Base-by-base conservation (phyloP, 2,329 filamentous ascomycete genomes). In the Colletotrichum lupini region DNA sequence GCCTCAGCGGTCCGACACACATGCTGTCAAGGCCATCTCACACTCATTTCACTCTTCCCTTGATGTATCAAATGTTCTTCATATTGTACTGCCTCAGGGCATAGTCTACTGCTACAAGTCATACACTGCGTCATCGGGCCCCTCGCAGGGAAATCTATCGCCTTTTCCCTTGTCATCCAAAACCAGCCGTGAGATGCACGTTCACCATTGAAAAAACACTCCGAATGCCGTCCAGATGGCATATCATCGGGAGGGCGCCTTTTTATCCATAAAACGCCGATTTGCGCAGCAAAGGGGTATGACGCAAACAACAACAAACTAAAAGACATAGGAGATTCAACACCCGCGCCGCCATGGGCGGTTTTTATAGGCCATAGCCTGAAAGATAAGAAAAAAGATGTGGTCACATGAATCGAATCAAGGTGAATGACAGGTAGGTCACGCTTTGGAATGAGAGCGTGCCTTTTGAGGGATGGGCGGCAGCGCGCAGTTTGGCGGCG, bases 401-500 rank as follows among this genome's bases (percentile, higher is more conserved):
- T 26, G 26, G 26, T 37, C 19, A 64, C 26, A 24, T 24, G 28
- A 22, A 42, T 24, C 28, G 26, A 49, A 28, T 61, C 42, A n/a
- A 24, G 61, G 35, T 24, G 30, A 72, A 57, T 26, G 57, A 53
- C 37, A 28, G 26, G 62, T 42, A 42, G 12, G 22, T 26, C 58
- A 72, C 32, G 63, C 52, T 12, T 59, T 55, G 35, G 57, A 42
- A 16, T 42, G 37, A 1, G 37, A 53, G 46, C 42, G 63, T 58
- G 42, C 12, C n/a, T 72, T 72, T 12, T 62, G 72, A 28, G 88
- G 88, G 52, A 90, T 83, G 0, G 89, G 88, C 22, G 89, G 89
- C 26, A 91, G 82, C 16, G 88, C 88, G 75, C 85, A 86, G 12
- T 82, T 89, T 28, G 89, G 89, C 5, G 89, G 89, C 7, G 89